phyloP scores from a whole-genome alignment of 228 moss, liverwort and hornwort species.

The Sphagnum magellanicum region DNA sequence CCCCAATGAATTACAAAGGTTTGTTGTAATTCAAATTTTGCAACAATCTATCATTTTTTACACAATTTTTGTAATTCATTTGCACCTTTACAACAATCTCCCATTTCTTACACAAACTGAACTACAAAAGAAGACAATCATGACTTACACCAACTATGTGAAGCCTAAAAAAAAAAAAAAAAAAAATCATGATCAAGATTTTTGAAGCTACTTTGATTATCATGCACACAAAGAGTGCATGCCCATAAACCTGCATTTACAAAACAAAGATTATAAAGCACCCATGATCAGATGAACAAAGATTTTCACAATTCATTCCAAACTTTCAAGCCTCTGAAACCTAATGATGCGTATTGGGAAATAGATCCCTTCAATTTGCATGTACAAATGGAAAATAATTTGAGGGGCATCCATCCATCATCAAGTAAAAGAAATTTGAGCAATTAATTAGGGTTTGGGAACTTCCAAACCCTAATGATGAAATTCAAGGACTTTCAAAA shows the following conservation, averaged over 20 bases:
- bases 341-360: too few relatives aligned
- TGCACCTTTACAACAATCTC: too few relatives aligned
- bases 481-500: too few relatives aligned
- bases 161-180: neutral
- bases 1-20: neutral
- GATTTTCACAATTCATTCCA: neutral
- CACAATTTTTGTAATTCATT: too few relatives aligned
- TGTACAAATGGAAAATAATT: neutral
- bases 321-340: neutral
- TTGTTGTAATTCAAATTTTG: neutral
- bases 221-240: constrained; percentile 75
- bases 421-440: neutral
- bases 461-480: too few relatives aligned
- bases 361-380: too few relatives aligned
- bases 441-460: neutral
- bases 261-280: neutral
- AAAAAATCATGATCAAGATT: neutral
- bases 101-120: neutral
- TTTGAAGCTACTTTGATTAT: constrained; percentile 74
- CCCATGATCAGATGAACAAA: neutral
- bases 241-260: constrained; percentile 78
- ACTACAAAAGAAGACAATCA: neutral
- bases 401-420: neutral
- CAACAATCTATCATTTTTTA: neutral
- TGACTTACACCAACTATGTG: neutral